Conservation (phyloP, 805 yeast species). For the Nakazawaea sp. region DNA sequence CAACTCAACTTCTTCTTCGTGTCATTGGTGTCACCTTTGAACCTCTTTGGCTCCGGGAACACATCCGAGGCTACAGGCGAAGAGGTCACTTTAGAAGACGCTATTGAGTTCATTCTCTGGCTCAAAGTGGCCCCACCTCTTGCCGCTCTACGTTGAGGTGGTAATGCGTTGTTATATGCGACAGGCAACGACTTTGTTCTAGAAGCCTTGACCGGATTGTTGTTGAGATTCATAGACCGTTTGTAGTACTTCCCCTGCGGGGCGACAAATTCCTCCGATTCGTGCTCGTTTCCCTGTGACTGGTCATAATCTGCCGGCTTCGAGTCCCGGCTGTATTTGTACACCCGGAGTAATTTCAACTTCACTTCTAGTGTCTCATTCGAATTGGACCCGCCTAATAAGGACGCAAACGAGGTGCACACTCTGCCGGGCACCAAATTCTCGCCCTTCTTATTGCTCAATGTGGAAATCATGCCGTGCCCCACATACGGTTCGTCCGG, state of each 20-base stretch:
- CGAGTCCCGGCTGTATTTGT: no score
- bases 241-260: constrained; percentile 8
- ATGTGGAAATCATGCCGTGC: constrained; percentile 32
- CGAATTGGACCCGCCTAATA: constrained; percentile 27
- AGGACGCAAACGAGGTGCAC: constrained; percentile 44
- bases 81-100: not conserved
- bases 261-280: not conserved
- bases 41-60: constrained; percentile 8
- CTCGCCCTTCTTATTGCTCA: constrained; percentile 16
- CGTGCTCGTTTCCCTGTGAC: constrained; percentile 6
- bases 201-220: constrained; percentile 4
- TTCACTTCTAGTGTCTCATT: constrained; percentile 52
- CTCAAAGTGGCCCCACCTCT: not conserved
- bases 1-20: constrained; percentile 5
- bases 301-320: constrained; percentile 10
- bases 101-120: constrained; percentile 6
- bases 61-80: constrained; percentile 5
- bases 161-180: not conserved
- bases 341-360: constrained; percentile 31
- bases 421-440: constrained; percentile 49
- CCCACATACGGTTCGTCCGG: constrained; percentile 46
- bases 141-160: not conserved
- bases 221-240: not conserved
- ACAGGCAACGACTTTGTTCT: constrained; percentile 10
- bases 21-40: constrained; percentile 1